phyloP scores from a whole-genome alignment of 352 stramenopile genomes.

The Phytophthora pini region DNA sequence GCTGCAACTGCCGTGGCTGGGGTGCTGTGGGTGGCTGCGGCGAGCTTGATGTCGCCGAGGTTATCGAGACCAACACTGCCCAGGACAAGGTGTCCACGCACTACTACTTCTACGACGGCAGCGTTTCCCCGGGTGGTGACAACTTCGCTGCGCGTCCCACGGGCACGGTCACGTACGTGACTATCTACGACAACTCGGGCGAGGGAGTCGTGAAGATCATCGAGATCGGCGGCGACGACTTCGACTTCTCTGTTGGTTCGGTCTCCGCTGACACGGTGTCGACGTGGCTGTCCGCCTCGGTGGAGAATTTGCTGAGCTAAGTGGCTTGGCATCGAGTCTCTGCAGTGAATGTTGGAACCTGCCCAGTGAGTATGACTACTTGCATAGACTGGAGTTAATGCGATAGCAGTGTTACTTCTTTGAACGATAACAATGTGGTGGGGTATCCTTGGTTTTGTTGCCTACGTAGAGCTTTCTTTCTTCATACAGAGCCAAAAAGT shows the following conservation, averaged over 20 bases:
- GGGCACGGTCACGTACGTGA: slow-evolving; percentile 52
- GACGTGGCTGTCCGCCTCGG: slow-evolving; percentile 43
- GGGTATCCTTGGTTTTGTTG: neutral
- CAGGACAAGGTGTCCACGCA: slow-evolving; percentile 70
- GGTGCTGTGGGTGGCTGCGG: slow-evolving; percentile 65
- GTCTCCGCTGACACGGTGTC: slow-evolving; percentile 40
- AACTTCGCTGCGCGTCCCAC: slow-evolving; percentile 51
- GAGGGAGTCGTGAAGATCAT: slow-evolving; percentile 56
- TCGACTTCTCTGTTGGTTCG: slow-evolving; percentile 46
- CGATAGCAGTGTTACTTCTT: slow-evolving; percentile 24
- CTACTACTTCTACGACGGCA: slow-evolving; percentile 81
- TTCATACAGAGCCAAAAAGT: neutral
- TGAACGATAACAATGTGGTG: slow-evolving; percentile 18
- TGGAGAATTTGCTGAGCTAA: slow-evolving; percentile 50
- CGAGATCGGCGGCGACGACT: slow-evolving; percentile 51
- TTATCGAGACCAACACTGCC: slow-evolving; percentile 68
- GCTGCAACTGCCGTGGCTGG: slow-evolving; percentile 75
- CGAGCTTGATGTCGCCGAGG: slow-evolving; percentile 77
- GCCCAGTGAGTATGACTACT: slow-evolving; percentile 8
- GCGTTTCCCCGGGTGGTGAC: slow-evolving; percentile 49
- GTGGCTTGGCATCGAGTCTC: neutral
- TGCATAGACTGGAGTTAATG: slow-evolving; percentile 19
- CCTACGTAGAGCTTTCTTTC: neutral
- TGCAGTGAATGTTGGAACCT: slow-evolving; percentile 17
- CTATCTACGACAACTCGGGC: slow-evolving; percentile 58